Evolutionary conservation across 192 early-diverging fungal species (phyloP).

Genomic region (Coemansia sp.): DNA sequence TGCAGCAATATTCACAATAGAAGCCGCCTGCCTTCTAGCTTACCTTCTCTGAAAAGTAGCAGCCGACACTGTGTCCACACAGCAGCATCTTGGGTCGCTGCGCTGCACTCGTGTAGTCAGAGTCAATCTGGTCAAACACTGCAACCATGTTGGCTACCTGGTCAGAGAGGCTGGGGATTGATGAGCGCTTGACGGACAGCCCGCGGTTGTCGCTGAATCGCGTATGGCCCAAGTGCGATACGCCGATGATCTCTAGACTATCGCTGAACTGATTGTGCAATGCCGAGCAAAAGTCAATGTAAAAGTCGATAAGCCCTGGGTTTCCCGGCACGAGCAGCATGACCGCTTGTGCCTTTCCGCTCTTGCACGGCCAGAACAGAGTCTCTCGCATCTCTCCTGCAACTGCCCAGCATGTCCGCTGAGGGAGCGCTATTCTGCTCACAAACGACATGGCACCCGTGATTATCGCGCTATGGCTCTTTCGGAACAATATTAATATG

Average conservation of each 20-base stretch:
- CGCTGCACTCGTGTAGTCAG: constrained; percentile 2
- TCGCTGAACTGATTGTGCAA: constrained; percentile 54
- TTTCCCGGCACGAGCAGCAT: constrained; percentile 68
- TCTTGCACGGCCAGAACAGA: constrained; percentile 41
- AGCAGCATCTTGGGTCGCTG: constrained; percentile 20
- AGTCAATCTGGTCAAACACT: constrained; percentile 39
- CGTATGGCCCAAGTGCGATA: constrained; percentile 48
- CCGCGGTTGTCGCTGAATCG: constrained; percentile 39
- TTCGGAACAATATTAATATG: neutral
- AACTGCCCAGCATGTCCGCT: constrained; percentile 32
- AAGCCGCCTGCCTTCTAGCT: neutral
- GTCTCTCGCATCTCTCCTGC: constrained; percentile 38
- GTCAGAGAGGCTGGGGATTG: constrained; percentile 24
- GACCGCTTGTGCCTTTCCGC: constrained; percentile 25
- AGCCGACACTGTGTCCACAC: constrained; percentile 34
- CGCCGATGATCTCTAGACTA: constrained; percentile 63
- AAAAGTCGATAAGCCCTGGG: constrained; percentile 81
- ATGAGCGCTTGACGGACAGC: constrained; percentile 9
- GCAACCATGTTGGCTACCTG: constrained; percentile 35
- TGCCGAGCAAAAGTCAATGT: constrained; percentile 65
- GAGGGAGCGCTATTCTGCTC: constrained; percentile 25
- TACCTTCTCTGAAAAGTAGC: constrained; percentile 41
- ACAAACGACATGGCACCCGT: constrained; percentile 29
- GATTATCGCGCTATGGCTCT: neutral
- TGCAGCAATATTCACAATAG: neutral